phyloP scores from a whole-genome alignment of 768 basidiomycete species.

The Xerocomellus chrysenteron region DNA sequence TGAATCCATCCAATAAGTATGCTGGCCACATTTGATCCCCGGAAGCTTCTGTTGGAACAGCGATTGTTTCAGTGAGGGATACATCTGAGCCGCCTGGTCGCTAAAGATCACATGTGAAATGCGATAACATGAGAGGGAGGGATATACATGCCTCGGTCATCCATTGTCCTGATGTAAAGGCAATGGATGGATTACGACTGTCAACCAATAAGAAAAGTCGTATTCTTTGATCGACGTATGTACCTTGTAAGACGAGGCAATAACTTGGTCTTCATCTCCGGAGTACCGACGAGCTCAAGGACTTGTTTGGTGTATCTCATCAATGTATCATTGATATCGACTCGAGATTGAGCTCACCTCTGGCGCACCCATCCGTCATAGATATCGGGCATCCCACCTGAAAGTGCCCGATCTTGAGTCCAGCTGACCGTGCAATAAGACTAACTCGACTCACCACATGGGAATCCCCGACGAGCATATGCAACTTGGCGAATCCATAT shows the following conservation, averaged over 20 bases:
- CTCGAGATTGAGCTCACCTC: constrained; percentile 17
- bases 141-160: too few species aligned
- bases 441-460: constrained; percentile 47
- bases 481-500: constrained; percentile 64
- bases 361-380: too few species aligned
- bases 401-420: too few species aligned
- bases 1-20: too few species aligned
- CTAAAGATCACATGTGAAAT: too few species aligned
- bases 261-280: constrained; percentile 56
- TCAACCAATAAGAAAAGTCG: neutral
- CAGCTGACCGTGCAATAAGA: too few species aligned
- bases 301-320: constrained; percentile 34
- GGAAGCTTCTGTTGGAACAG: constrained; percentile 37
- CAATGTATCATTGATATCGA: neutral
- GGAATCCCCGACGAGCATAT: constrained; percentile 61
- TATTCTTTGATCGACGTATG: neutral
- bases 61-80: constrained; percentile 68
- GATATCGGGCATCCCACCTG: too few species aligned
- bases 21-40: constrained; percentile 37
- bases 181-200: constrained; percentile 55
- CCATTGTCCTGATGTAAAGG: too few species aligned
- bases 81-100: too few species aligned
- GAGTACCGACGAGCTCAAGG: constrained; percentile 62
- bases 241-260: constrained; percentile 18
- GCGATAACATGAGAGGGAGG: too few species aligned